These are phyloP conservation scores for Penicillium salamii DNA, from an alignment of 495 filamentous ascomycete species.

Conservation along the genomic window DNA sequence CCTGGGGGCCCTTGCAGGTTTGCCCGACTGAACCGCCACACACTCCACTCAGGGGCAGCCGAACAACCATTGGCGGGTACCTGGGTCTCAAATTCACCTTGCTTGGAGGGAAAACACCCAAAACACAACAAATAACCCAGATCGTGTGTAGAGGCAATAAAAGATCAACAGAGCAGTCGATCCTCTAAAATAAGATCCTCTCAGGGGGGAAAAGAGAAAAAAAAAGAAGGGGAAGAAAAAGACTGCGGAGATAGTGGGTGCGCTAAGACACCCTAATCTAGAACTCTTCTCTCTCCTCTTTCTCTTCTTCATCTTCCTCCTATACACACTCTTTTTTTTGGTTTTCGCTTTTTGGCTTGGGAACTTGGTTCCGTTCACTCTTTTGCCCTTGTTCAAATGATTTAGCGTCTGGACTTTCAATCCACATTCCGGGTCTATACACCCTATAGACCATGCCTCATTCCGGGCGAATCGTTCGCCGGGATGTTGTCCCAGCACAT, in stretches of 20 bases:
- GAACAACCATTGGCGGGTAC: slow-evolving; percentile 29
- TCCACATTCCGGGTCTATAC: neutral
- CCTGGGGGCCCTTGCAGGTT: slow-evolving; percentile 3
- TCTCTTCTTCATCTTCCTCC: slow-evolving; percentile 17
- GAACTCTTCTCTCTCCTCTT: slow-evolving; percentile 22
- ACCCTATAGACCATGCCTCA: slow-evolving; percentile 4
- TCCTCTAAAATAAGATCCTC: slow-evolving; percentile 6
- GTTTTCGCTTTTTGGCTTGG: slow-evolving; percentile 33
- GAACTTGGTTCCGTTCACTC: slow-evolving; percentile 32
- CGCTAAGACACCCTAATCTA: slow-evolving; percentile 3
- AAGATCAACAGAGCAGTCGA: neutral
- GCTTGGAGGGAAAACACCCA: slow-evolving; percentile 1
- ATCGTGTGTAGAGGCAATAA: neutral
- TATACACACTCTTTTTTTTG: slow-evolving; percentile 26
- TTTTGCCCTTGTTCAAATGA: slow-evolving; percentile 19
- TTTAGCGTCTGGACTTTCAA: too few relatives aligned
- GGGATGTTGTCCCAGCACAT: slow-evolving; percentile 29
- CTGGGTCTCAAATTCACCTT: slow-evolving; percentile 25
- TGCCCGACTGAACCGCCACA: slow-evolving; percentile 6
- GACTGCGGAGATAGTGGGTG: slow-evolving; percentile 8
- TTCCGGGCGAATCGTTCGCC: slow-evolving; percentile 16
- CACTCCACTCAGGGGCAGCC: slow-evolving; percentile 21
- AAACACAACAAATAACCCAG: neutral
- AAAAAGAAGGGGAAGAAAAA: too few relatives aligned
- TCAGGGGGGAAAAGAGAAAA: slow-evolving; percentile 5